Base-by-base conservation (phyloP, 441 rosid species). In the Gossypium aridum region DNA sequence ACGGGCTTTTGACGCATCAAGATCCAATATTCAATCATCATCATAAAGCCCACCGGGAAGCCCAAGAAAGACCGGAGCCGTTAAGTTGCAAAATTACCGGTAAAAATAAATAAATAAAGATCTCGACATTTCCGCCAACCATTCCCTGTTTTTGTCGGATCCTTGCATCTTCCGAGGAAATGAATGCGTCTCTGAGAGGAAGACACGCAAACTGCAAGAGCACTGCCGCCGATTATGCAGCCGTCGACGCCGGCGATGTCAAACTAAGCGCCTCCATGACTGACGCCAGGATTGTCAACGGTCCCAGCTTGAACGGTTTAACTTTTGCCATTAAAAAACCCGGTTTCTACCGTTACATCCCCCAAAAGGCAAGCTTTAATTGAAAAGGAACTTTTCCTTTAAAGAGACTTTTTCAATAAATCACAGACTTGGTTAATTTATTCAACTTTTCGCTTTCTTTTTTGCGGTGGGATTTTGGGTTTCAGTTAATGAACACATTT, bases 401-500 rank as follows among this genome's bases (percentile, higher is more conserved):
- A 51, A 28, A 37, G 13, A 7, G 23, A 53, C 3, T 26, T 61
- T 2, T 72, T 23, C 39, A 47, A 54, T 31, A 17, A 19, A 70
- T 31, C 49, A 26, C 4, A 10, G 17, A 26, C 16, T 56, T 56
- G 12, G 65, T 74, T 76, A 51, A 25, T 31, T 76, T 4, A 14
- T 39, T 56, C 49, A 26, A 7, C 70, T 16, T 22, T 39, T 26
- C 53, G 65, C 20, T 2, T 26, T 55, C 25, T 59, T 23, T 45
- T 37, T 7, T 43, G 76, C 66, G 68, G 79, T 87, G 92, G 99
- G 98, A 96, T 81, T 85, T 89, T 73, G 87, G 91, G 83, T 93
- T 96, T 84, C 99, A 92, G 92, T 96, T 96, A 76, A 96, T 93
- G 98, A 96, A 90, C 87, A 81, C 87, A 0, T 82, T 92, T 20